These are phyloP conservation scores for Reticulascus tulasneorum DNA, from an alignment of 2,329 filamentous ascomycete species.

Conservation along the genomic window DNA sequence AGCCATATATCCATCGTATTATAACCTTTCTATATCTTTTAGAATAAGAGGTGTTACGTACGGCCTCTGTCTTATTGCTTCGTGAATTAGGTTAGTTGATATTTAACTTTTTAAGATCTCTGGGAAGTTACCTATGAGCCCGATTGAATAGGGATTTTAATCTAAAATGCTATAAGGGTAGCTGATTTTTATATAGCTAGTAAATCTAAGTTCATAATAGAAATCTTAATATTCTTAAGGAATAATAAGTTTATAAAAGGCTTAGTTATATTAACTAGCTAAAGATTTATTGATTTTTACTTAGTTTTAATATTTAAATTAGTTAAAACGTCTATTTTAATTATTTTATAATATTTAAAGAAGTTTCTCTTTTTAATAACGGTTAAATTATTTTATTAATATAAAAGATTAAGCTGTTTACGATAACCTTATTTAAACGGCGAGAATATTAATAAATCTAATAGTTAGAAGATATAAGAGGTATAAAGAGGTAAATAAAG, in stretches of 20 bases:
- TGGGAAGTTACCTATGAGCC: too few species aligned
- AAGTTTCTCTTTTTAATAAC: background rate
- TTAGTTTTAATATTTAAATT: background rate
- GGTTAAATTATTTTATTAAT: background rate
- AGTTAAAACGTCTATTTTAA: background rate
- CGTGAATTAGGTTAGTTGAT: background rate
- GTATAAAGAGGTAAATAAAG: conserved; percentile 13
- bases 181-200: too few species aligned
- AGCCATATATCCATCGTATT: background rate
- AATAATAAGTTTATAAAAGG: too few species aligned
- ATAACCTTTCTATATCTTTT: background rate
- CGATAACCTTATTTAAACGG: background rate
- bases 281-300: background rate
- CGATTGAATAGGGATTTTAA: too few species aligned
- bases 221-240: too few species aligned
- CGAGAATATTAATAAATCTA: conserved; percentile 10
- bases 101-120: too few species aligned
- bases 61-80: background rate
- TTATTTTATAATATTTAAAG: background rate
- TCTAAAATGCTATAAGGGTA: too few species aligned
- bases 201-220: too few species aligned
- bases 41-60: background rate
- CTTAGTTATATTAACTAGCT: background rate
- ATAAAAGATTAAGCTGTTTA: too few species aligned
- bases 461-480: conserved; percentile 16